Conservation (phyloP, 805 yeast species). For the Pichia nanzhaoensis region DNA sequence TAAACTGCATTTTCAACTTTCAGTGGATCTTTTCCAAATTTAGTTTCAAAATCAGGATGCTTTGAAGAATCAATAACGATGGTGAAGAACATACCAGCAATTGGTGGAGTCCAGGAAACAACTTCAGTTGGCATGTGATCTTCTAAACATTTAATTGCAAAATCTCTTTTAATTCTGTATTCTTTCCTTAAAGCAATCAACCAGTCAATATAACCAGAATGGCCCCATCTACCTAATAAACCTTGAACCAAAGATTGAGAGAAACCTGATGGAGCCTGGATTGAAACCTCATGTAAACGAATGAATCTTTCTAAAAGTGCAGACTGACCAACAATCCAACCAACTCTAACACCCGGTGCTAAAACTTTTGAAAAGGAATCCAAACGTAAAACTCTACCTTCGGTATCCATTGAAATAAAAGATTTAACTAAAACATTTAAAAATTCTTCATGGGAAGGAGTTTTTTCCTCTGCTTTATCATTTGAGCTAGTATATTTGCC, state of each 20-base stretch:
- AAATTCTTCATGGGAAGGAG: conserved; percentile 55
- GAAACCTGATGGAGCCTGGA: conserved; percentile 79
- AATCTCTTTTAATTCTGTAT: conserved; percentile 84
- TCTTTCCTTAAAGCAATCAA: conserved; percentile 72
- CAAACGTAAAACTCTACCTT: conserved; percentile 84
- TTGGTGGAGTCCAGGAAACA: conserved; percentile 48
- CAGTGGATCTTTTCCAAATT: conserved; percentile 49
- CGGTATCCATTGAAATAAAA: conserved; percentile 66
- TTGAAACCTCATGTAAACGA: conserved; percentile 71
- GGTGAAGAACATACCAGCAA: conserved; percentile 86
- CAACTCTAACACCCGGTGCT: conserved; percentile 86
- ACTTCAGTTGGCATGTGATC: conserved; percentile 47
- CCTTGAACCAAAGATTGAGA: conserved; percentile 66
- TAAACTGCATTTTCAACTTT: conserved; percentile 60
- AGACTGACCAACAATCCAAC: conserved; percentile 80
- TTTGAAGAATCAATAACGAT: conserved; percentile 64
- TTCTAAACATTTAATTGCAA: conserved; percentile 68
- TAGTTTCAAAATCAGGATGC: conserved; percentile 67
- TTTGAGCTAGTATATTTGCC: conserved; percentile 58
- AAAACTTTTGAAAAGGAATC: conserved; percentile 88
- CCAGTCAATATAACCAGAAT: conserved; percentile 84
- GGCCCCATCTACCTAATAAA: conserved; percentile 82
- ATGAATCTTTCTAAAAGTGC: conserved; percentile 55
- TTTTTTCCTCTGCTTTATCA: conserved; percentile 21
- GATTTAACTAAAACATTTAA: conserved; percentile 64